phyloP scores from a whole-genome alignment of 2,329 filamentous ascomycete genomes.

The Chrysoporthe austroafricana region DNA sequence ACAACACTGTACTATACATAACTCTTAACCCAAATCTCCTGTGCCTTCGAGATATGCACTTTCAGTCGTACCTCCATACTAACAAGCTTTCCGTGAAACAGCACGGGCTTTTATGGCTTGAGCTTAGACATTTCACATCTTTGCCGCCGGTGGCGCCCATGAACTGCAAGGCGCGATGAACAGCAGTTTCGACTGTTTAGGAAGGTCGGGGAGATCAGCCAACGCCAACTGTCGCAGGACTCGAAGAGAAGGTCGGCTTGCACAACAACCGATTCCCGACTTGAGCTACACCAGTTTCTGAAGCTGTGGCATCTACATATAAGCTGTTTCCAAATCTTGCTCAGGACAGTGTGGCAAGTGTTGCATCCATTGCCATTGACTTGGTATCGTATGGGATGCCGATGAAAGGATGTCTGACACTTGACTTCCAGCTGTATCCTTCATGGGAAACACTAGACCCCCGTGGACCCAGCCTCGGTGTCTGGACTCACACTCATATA shows the following conservation, averaged over 20 bases:
- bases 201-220: conserved; percentile 9
- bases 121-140: not conserved
- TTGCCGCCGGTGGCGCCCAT: not conserved
- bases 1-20: not conserved
- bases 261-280: conserved; percentile 4
- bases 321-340: not conserved
- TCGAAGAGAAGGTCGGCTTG: conserved; percentile 11
- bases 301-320: not conserved
- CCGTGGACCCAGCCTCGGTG: not conserved
- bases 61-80: not conserved
- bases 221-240: not conserved
- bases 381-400: too few species aligned
- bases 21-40: not conserved
- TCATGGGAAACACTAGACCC: not conserved
- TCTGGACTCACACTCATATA: not conserved
- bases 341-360: too few species aligned
- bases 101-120: not conserved
- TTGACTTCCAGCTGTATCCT: too few species aligned
- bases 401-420: too few species aligned
- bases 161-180: not conserved
- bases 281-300: not conserved
- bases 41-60: not conserved
- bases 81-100: not conserved
- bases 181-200: conserved; percentile 3
- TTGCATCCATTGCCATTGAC: too few species aligned